Evolutionary conservation across 192 early-diverging fungal genomes (phyloP).

Genomic region (Linnemannia exigua): DNA sequence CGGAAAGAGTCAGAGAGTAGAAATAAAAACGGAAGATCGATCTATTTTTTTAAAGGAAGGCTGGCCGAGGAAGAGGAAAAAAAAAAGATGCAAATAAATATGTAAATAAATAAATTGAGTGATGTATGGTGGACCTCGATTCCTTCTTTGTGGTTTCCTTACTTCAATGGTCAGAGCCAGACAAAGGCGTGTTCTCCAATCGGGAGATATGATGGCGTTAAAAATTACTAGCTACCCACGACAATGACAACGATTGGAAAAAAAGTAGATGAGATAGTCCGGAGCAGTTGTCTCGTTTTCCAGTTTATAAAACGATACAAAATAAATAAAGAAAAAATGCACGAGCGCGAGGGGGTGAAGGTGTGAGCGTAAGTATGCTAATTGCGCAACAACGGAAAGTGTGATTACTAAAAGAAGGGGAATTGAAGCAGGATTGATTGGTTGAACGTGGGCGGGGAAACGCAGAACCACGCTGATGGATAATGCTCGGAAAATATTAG

Average conservation of each 20-base stretch:
- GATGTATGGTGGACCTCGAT: not conserved
- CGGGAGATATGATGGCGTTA: not conserved
- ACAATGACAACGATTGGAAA: not conserved
- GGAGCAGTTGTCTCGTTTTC: not conserved
- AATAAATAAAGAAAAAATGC: not conserved
- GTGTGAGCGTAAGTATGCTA: not conserved
- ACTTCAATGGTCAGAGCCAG: slow-evolving; percentile 1
- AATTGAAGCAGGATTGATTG: not conserved
- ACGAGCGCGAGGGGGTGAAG: not conserved
- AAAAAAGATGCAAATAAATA: not conserved
- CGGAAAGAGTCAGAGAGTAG: not conserved
- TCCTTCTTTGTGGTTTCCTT: no score
- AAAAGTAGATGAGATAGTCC: slow-evolving; percentile 4
- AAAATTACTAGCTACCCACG: not conserved
- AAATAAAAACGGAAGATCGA: not conserved
- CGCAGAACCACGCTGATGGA: not conserved
- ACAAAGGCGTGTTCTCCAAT: slow-evolving; percentile 6
- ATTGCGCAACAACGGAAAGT: not conserved
- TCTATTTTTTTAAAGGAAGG: not conserved
- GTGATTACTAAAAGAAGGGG: not conserved
- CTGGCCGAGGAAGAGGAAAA: not conserved
- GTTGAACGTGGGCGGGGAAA: not conserved
- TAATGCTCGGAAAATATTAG: not conserved
- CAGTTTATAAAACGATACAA: not conserved
- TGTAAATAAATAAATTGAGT: not conserved